Conservation (phyloP, 1,139 yeast genomes). For the Saccharomyces hybrid region DNA sequence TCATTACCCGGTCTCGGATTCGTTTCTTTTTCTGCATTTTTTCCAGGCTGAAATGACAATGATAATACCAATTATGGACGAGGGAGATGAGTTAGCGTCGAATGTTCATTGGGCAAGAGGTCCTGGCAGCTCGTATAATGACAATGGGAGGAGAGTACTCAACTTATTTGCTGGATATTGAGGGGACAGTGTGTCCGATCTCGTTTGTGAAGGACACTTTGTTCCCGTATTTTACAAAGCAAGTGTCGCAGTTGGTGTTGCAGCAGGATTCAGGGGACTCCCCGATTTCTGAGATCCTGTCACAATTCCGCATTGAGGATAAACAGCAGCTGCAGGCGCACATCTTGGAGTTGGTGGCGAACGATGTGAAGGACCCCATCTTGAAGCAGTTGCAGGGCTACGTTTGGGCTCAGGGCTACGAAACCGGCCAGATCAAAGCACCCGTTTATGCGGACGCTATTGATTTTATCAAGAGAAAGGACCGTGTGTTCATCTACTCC, state of each 20-base stretch:
- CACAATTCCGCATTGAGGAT: conserved; percentile 3
- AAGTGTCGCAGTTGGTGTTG: conserved; percentile 20
- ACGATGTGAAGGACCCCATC: conserved; percentile 70
- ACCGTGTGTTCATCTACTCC: conserved; percentile 64
- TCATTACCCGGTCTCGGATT: not conserved
- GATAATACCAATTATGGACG: not conserved
- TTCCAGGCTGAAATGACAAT: not conserved
- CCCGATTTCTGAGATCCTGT: conserved; percentile 3
- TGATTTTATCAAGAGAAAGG: conserved; percentile 38
- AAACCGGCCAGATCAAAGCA: conserved; percentile 62
- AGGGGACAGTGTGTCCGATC: conserved; percentile 89
- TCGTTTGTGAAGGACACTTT: conserved; percentile 73
- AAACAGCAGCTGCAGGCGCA: conserved; percentile 31
- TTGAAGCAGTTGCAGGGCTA: conserved; percentile 77
- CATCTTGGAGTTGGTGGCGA: conserved; percentile 49
- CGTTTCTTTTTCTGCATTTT: not conserved
- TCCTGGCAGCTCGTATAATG: not conserved
- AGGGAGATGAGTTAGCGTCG: not conserved
- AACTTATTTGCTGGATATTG: conserved; percentile 52
- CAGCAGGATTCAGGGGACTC: conserved; percentile 4
- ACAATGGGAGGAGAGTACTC: not conserved
- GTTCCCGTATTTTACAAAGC: conserved; percentile 41
- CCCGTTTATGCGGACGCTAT: conserved; percentile 75
- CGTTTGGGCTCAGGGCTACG: conserved; percentile 78
- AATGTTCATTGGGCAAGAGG: not conserved